Conservation (phyloP, 352 stramenopile species). For the Phytopythium oedochilum region DNA sequence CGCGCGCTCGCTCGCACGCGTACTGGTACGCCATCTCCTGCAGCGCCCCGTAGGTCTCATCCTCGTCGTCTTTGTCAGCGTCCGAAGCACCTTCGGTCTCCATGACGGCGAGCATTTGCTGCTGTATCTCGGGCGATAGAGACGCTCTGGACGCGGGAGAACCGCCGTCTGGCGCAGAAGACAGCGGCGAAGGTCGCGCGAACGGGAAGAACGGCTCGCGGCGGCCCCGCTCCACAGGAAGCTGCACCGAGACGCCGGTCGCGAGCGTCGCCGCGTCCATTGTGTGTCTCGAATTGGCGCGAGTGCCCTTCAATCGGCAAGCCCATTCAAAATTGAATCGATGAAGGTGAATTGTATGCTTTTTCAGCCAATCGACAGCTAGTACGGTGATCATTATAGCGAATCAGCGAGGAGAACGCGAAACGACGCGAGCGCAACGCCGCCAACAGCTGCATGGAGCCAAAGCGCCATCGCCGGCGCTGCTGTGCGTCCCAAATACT, state of each 20-base stretch:
- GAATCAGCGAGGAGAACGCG: conserved; percentile 8
- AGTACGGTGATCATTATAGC: conserved; percentile 9
- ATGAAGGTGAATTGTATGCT: not conserved
- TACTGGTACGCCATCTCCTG: conserved; percentile 72
- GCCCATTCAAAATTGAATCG: conserved; percentile 2
- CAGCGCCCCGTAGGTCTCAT: conserved; percentile 32
- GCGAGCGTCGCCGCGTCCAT: conserved; percentile 50
- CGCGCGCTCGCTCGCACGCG: conserved; percentile 44
- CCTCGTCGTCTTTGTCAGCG: conserved; percentile 20
- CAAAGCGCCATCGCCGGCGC: not conserved
- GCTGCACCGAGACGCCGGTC: conserved; percentile 51
- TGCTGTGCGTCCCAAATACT: not conserved
- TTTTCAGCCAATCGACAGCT: conserved; percentile 9
- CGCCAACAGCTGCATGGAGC: not conserved
- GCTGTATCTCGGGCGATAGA: not conserved
- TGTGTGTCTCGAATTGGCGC: not conserved
- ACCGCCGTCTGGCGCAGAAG: not conserved
- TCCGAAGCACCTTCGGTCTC: not conserved
- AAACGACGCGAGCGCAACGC: not conserved
- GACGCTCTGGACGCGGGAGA: not conserved
- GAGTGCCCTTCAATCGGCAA: conserved; percentile 1
- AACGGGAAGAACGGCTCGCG: conserved; percentile 19
- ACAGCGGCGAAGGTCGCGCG: conserved; percentile 5
- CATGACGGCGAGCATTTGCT: not conserved
- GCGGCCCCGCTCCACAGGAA: conserved; percentile 10